These are phyloP conservation scores for Styphnolobium japonicum DNA, from an alignment of 306 rosid species.

Conservation along the genomic window DNA sequence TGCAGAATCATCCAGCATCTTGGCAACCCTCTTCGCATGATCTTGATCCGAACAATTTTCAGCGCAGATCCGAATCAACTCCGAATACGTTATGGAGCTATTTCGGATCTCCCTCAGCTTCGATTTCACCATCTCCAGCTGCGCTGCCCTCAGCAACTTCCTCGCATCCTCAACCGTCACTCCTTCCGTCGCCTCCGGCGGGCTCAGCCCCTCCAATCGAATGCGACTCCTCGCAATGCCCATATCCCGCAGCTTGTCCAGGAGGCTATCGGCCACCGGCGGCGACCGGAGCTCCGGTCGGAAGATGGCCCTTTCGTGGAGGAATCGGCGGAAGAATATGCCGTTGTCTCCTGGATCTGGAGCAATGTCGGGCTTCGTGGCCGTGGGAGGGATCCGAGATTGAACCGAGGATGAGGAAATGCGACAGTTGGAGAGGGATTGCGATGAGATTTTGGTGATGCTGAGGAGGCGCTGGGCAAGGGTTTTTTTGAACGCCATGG, in stretches of 20 bases:
- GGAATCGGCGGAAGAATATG: conserved; percentile 55
- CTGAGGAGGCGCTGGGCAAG: conserved; percentile 65
- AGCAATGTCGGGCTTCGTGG: conserved; percentile 37
- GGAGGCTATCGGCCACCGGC: conserved; percentile 29
- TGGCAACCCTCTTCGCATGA: conserved; percentile 46
- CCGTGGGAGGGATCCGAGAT: conserved; percentile 24
- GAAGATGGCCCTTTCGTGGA: conserved; percentile 39
- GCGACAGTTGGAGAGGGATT: conserved; percentile 49
- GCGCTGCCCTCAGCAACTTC: conserved; percentile 61
- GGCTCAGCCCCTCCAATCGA: conserved; percentile 62
- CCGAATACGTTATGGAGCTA: conserved; percentile 49
- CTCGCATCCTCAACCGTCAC: conserved; percentile 39
- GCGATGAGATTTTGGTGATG: conserved; percentile 52
- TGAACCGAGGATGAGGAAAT: conserved; percentile 56
- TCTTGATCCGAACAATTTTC: conserved; percentile 53
- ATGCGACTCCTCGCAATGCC: conserved; percentile 56
- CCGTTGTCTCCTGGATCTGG: conserved; percentile 76
- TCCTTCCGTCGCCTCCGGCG: conserved; percentile 22
- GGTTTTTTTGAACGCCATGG: conserved; percentile 75
- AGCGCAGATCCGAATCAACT: conserved; percentile 53
- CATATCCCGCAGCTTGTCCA: conserved; percentile 49
- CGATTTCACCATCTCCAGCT: conserved; percentile 59
- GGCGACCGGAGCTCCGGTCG: conserved; percentile 32
- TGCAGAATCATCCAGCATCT: conserved; percentile 67
- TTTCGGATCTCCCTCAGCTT: conserved; percentile 43